These are phyloP conservation scores for Limnanthes douglasii DNA, from an alignment of 345 rosid genomes.

Conservation along the genomic window DNA sequence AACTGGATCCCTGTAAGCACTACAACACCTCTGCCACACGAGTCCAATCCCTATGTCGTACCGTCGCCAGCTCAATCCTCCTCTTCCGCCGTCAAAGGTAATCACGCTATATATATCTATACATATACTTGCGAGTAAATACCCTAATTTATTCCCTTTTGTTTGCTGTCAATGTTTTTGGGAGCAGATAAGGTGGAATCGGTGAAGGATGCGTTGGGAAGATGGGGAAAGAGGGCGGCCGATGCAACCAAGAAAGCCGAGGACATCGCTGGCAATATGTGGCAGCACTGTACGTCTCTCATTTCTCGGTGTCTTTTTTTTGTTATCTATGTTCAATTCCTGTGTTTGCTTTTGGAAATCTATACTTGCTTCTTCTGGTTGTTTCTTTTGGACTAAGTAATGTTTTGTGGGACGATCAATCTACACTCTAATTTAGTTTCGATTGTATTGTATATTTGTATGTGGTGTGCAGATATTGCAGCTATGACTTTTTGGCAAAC, in stretches of 20 bases:
- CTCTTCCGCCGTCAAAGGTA: constrained; percentile 21
- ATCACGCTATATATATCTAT: too few relatives aligned
- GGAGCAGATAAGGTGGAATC: constrained; percentile 59
- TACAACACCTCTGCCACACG: constrained; percentile 75
- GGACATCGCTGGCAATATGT: constrained; percentile 85
- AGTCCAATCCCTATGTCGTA: constrained; percentile 71
- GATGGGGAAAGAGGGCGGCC: constrained; percentile 79
- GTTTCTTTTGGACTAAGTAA: too few relatives aligned
- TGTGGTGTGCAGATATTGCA: too few relatives aligned
- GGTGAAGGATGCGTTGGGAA: constrained; percentile 74
- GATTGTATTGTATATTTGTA: too few relatives aligned
- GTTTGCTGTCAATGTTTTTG: constrained; percentile 1
- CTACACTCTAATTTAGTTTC: too few relatives aligned
- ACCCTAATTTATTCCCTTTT: too few relatives aligned
- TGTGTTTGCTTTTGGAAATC: too few relatives aligned
- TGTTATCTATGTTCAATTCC: background rate
- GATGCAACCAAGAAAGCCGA: constrained; percentile 89
- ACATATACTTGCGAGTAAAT: too few relatives aligned
- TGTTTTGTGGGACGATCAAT: too few relatives aligned
- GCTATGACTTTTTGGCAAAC: too few relatives aligned
- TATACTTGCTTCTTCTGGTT: too few relatives aligned
- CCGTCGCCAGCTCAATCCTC: constrained; percentile 25
- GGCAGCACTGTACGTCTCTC: constrained; percentile 59
- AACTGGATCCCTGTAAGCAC: constrained; percentile 28
- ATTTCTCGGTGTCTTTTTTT: background rate